Conservation (phyloP, 306 rosid species). For the Styphnolobium japonicum region DNA sequence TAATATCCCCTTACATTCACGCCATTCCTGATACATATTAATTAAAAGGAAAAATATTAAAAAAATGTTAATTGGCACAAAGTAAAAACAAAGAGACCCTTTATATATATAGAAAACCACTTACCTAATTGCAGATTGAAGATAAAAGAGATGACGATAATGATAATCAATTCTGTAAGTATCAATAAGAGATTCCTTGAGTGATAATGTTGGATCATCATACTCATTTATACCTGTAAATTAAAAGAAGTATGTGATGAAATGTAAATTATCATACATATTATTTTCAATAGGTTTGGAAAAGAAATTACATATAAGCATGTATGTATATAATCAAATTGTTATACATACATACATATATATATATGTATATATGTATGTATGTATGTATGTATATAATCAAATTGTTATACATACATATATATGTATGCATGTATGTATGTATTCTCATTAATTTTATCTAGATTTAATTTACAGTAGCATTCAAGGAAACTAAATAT, state of each 20-base stretch:
- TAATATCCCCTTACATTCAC: conserved; percentile 58
- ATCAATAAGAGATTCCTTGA: conserved; percentile 46
- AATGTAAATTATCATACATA: not conserved
- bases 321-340: not conserved
- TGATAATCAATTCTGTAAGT: conserved; percentile 45
- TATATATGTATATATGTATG: too few relatives aligned
- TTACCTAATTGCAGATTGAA: conserved; percentile 50
- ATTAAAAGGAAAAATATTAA: not conserved
- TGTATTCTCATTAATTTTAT: too few relatives aligned
- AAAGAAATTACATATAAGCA: not conserved
- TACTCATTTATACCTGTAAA: conserved; percentile 53
- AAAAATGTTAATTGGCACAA: too few relatives aligned
- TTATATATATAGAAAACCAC: not conserved
- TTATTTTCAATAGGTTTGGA: not conserved
- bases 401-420: not conserved
- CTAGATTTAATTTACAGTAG: not conserved
- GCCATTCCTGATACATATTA: conserved; percentile 35
- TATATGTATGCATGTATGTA: too few relatives aligned
- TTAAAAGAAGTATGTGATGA: not conserved
- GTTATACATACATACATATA: too few relatives aligned
- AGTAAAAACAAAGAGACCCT: not conserved
- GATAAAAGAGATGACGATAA: conserved; percentile 45
- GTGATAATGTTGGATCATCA: conserved; percentile 32
- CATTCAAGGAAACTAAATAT: not conserved
- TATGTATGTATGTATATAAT: too few relatives aligned